phyloP scores from a whole-genome alignment of 768 basidiomycete species.

The Auricularia sp. region DNA sequence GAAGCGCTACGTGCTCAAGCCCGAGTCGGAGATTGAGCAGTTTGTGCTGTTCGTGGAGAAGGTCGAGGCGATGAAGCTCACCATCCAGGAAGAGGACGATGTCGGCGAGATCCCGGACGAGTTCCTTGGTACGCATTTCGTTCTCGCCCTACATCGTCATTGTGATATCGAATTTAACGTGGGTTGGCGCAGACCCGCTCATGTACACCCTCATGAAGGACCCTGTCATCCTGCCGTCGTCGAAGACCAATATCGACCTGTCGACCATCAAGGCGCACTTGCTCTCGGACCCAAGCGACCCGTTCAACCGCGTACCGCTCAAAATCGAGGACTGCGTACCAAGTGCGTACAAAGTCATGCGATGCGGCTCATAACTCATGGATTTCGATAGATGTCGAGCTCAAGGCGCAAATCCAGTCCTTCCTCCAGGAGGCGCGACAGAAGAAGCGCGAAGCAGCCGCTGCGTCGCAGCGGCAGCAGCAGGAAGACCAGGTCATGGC shows the following conservation, averaged over 20 bases:
- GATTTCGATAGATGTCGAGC: conserved; percentile 41
- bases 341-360: conserved; percentile 34
- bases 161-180: neutral
- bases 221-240: conserved; percentile 84
- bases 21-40: conserved; percentile 61
- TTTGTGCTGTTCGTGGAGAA: conserved; percentile 61
- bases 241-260: conserved; percentile 67
- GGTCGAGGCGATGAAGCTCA: conserved; percentile 75
- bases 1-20: conserved; percentile 53
- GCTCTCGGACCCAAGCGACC: conserved; percentile 83
- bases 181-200: conserved; percentile 54
- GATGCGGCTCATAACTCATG: neutral
- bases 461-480: neutral
- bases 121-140: conserved; percentile 59
- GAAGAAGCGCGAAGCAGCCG: conserved; percentile 13
- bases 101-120: conserved; percentile 91
- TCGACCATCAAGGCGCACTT: conserved; percentile 92
- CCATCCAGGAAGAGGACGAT: conserved; percentile 81
- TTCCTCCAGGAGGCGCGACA: conserved; percentile 52
- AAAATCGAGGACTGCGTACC: conserved; percentile 69
- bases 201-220: conserved; percentile 93
- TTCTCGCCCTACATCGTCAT: conserved; percentile 6
- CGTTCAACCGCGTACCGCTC: conserved; percentile 87
- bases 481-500: conserved; percentile 1
- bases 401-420: conserved; percentile 64